Evolutionary conservation across 2,329 filamentous ascomycete species (phyloP), one percentile per base, ranked within the genome.

Genomic region (Aspergillus phoenicis): DNA sequence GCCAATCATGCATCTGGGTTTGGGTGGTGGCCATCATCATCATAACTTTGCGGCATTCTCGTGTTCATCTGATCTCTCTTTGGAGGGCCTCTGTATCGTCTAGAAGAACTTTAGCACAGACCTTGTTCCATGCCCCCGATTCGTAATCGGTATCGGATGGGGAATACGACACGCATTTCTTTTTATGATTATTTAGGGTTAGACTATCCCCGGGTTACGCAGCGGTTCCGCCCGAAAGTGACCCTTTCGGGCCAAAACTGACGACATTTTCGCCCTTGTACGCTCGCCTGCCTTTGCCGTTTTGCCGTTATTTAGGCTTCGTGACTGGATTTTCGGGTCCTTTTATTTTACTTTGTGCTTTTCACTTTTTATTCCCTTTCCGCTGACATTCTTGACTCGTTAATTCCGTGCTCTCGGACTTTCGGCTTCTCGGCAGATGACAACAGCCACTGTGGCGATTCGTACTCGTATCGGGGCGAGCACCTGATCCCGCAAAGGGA

Each of bases 191-290:
- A 47, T 36, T 56, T 64, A 64, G 58, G 61, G 58, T 63, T 63
- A 55, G 58, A 52, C 54, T 63, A 57, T 45, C 58, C 62, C 63
- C 52, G 52, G 56, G 48, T 57, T 59, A 41, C 60, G 61, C 61
- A 64, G 63, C 63, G 63, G 63, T 62, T 64, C 58, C 53, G 63
- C 63, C 63, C 61, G 63, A 61, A 61, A 61, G 28, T 59, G 57
- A 63, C 62, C 62, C 52, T 63, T 61, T 54, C 52, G 52, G 56
- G 59, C 26, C 62, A 61, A 56, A 52, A 56, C 59, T 63, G 62
- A 59, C 62, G 62, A 61, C 62, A 63, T 61, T 54, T 49, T 45
- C 36, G 48, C 59, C 55, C 30, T 45, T 36, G 52, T 36, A 36
- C 10, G 33, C 11, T 36, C 33, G 30, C 20, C 39, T 36, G 38